Base-by-base conservation (phyloP, 2,329 filamentous ascomycete genomes). In the Pseudocercospora macadamiae region DNA sequence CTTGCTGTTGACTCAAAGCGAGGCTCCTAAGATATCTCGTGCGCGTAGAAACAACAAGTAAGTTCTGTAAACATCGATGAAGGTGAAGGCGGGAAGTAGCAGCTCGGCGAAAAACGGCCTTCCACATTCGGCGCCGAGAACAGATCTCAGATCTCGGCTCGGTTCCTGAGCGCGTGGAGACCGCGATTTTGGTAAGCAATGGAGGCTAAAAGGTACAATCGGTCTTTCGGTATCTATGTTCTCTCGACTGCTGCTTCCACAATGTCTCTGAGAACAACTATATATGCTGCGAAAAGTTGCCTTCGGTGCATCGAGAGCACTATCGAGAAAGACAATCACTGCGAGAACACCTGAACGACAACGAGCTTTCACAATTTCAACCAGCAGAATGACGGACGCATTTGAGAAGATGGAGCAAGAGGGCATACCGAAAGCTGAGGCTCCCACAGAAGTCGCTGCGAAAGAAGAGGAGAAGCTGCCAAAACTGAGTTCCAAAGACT, bases 401-500 rank as follows among this genome's bases (percentile, higher is more conserved):
- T 70, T 67, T 52, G 54, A 68, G 51, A 62, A 67, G 55, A 69
- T 70, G 66, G 62, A 61, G 18, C 56, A 65, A 28, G 54, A 66
- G 25, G 68, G 66, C 32, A 51, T 68, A 26, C 63, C 64, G 5
- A 67, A 67, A 47, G 54, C 54, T 14, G 47, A 58, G 9, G 42
- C 63, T 51, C 63, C 66, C 1, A 64, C 62, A 4, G 44, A 60
- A 10, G 64, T 62, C 7, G 64, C 65, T 32, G 45, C 45, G 44
- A 55, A 37, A 53, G 28, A 28, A 21, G 64, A 79, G 55, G 65
- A 77, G 56, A 55, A 76, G 12, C 74, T 89, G 1, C 86, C 88
- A 0, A 85, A 88, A 21, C 79, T 93, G 26, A 86, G 85, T 0
- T 74, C 84, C 1, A 77, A 81, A 56, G 88, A 93, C 57, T 92